Percentiles rank a stretch among this genome's conserved stretches.
Conservation (phyloP, 768 basidiomycete genomes). For the Suillus bovinus region DNA sequence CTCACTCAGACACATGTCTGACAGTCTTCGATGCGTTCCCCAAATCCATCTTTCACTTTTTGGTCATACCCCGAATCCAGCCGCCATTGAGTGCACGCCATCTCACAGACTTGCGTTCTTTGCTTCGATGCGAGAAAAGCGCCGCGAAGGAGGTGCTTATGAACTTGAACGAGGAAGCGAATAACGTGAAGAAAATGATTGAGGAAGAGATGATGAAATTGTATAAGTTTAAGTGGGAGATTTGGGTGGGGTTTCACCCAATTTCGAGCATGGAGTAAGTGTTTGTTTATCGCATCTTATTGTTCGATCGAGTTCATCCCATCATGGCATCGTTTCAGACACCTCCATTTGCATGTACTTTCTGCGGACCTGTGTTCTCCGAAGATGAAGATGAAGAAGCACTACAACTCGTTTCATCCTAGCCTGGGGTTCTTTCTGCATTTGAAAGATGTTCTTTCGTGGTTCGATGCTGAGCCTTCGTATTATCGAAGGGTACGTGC, state of each 20-base stretch:
- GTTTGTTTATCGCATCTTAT: conserved; percentile 27
- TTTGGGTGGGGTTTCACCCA: conserved; percentile 85
- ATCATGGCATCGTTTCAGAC: conserved; percentile 41
- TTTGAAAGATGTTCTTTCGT: conserved; percentile 73
- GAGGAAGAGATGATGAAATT: conserved; percentile 75
- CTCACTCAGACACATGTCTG: conserved; percentile 53
- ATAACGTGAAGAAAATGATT: conserved; percentile 57
- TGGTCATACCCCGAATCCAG: conserved; percentile 66
- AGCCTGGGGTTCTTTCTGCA: conserved; percentile 81
- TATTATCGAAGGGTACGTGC: conserved; percentile 50
- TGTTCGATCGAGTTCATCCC: not conserved
- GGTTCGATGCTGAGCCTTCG: conserved; percentile 70
- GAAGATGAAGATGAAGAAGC: conserved; percentile 81
- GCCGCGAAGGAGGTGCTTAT: conserved; percentile 55
- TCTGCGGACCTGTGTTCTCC: conserved; percentile 75
- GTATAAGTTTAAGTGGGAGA: conserved; percentile 72
- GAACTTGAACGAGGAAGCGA: conserved; percentile 57
- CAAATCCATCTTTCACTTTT: conserved; percentile 86
- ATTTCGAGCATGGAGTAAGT: conserved; percentile 84
- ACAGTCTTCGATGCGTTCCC: conserved; percentile 77
- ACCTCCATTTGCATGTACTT: conserved; percentile 84
- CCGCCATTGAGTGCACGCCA: conserved; percentile 35
- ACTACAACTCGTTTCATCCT: conserved; percentile 91
- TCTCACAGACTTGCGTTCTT: conserved; percentile 53
- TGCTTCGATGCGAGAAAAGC: conserved; percentile 55